These are phyloP conservation scores for Stylonectria norvegica DNA, from an alignment of 2,329 filamentous ascomycete species.

Conservation along the genomic window DNA sequence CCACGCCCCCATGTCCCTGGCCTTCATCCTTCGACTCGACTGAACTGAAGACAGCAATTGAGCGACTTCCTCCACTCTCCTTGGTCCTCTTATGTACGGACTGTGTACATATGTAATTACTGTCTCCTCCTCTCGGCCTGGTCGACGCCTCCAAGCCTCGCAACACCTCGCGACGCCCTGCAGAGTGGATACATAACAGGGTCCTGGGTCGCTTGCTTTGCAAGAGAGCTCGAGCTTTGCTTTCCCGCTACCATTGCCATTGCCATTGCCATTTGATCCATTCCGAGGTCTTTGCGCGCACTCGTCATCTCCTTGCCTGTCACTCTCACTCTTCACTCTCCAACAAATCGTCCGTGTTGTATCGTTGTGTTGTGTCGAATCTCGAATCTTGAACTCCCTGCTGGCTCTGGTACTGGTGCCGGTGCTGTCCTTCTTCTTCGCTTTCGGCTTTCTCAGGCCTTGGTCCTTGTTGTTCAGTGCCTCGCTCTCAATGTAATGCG, in stretches of 20 bases:
- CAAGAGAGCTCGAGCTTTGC: too few relatives aligned
- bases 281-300: constrained; percentile 13
- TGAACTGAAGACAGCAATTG: too few relatives aligned
- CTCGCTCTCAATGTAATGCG: too few relatives aligned
- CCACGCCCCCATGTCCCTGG: too few relatives aligned
- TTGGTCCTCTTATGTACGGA: too few relatives aligned
- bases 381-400: constrained; percentile 17
- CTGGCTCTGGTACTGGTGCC: constrained; percentile 25
- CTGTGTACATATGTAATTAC: too few relatives aligned
- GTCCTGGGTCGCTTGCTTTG: constrained; percentile 18
- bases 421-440: constrained; percentile 14
- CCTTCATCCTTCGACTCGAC: too few relatives aligned
- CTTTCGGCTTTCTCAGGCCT: constrained; percentile 6
- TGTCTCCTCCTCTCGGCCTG: not conserved
- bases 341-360: too few relatives aligned
- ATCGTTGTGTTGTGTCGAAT: constrained; percentile 13
- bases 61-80: too few relatives aligned
- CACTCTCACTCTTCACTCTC: constrained; percentile 11
- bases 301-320: constrained; percentile 16
- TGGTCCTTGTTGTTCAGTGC: constrained; percentile 2
- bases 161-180: not conserved
- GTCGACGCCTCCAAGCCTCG: too few relatives aligned
- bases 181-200: constrained; percentile 25
- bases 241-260: too few relatives aligned
- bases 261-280: not conserved